These are phyloP conservation scores for Ceratocystis cacaofunesta DNA, from an alignment of 2,329 filamentous ascomycete species.

Conservation along the genomic window DNA sequence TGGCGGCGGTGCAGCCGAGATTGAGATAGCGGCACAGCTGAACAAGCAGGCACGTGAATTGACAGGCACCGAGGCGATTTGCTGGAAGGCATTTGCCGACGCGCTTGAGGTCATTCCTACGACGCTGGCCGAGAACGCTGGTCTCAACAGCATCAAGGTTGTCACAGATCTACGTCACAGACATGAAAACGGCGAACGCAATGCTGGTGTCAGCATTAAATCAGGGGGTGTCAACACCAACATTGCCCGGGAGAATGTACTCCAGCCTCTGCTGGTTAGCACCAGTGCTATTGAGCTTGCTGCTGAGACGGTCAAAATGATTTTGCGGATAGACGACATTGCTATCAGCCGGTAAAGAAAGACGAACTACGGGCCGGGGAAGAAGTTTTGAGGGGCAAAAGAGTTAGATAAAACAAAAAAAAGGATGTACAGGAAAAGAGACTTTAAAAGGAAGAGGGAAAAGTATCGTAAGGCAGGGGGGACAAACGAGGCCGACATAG, in stretches of 20 bases:
- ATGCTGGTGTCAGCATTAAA: conserved; percentile 96
- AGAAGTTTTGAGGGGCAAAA: neutral
- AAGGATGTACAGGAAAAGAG: neutral
- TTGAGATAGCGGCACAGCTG: conserved; percentile 82
- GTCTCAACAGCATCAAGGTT: conserved; percentile 95
- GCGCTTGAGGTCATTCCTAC: conserved; percentile 95
- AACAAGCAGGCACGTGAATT: conserved; percentile 68
- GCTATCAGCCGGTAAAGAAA: conserved; percentile 41
- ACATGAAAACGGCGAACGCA: conserved; percentile 88
- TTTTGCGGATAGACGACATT: conserved; percentile 53
- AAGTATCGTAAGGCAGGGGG: too few species aligned
- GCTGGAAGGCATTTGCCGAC: conserved; percentile 98
- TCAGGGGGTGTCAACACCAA: conserved; percentile 93
- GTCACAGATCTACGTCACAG: conserved; percentile 89
- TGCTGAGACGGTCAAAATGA: conserved; percentile 97
- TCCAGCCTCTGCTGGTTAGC: conserved; percentile 90
- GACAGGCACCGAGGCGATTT: conserved; percentile 86
- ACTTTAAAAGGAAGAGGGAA: neutral
- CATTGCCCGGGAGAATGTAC: conserved; percentile 89
- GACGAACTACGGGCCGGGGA: neutral
- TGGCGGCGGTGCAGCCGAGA: conserved; percentile 89
- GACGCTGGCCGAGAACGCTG: conserved; percentile 91
- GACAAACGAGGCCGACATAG: too few species aligned
- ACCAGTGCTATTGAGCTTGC: conserved; percentile 95
- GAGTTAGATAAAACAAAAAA: neutral